Base-by-base conservation (phyloP, 164 flowering plant species). In the Vitis rotundifolia region DNA sequence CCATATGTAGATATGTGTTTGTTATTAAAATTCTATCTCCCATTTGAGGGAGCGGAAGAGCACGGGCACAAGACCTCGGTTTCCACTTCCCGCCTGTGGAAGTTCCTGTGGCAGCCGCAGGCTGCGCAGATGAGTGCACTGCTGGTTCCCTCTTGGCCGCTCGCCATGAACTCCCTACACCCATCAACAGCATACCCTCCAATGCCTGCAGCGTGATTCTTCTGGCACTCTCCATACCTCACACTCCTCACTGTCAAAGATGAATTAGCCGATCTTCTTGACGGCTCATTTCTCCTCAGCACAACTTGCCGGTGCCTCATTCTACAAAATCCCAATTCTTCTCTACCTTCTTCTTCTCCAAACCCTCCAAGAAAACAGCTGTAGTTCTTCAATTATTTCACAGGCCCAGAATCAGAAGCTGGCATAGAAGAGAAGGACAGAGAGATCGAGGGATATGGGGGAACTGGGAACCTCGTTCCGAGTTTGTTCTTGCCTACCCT, bases 171-270 rank as follows among this genome's bases (percentile, higher is more conserved):
- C 71, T 92, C 98, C 48, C 94, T 63, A 83, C 98, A 92, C 0
- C 98, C 98, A 67, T 92, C 98, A 0, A 91, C 83, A 0, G 91
- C 96, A 73, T 81, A 79, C 3, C 94, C 93, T 61, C 98, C 98
- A 1, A 88, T 78, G 14, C 73, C 71, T 1, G 94, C 98, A 0
- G 98, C 98, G 51, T 91, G 94, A 65, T 92, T 92, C 84, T 82
- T 89, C 67, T 84, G 91, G 79, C 98, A 92, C 88, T 91, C 96
- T 11, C 77, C 88, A 63, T 92, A 92, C 59, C 81, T 80, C 63
- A 88, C 88, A 29, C 61, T 79, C 67, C 81, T 77, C 0, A 74
- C 67, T 0, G 83, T 75, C 9, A 63, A 29, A 51, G 85, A 64
- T 15, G 91, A 76, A 47, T 67, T 65, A 15, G 80, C 66, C 13